A percentile compares a stretch with the other conserved stretches of the same genome.
Evolutionary conservation across 2,329 filamentous ascomycete species (phyloP).

Genomic region (Cytospora paraplurivora): DNA sequence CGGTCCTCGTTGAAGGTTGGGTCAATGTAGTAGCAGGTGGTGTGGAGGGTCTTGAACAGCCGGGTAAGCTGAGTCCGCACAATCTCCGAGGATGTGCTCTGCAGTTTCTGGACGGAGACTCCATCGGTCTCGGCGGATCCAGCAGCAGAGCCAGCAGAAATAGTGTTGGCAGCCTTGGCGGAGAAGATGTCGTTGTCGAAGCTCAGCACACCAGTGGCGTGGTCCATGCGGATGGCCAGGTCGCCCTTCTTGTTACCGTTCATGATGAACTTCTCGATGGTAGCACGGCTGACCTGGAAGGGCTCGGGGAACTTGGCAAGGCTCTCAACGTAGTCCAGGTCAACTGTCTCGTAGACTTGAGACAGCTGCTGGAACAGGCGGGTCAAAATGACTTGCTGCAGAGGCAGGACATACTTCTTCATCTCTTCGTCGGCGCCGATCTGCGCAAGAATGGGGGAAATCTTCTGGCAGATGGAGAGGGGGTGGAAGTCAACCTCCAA

Average conservation of each 20-base stretch:
- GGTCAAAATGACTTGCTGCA: slow-evolving; percentile 98
- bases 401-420: slow-evolving; percentile 92
- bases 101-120: slow-evolving; percentile 86
- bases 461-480: slow-evolving; percentile 98
- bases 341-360: slow-evolving; percentile 97
- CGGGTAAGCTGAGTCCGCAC: slow-evolving; percentile 92
- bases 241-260: slow-evolving; percentile 99
- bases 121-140: slow-evolving; percentile 86
- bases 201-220: slow-evolving; percentile 90
- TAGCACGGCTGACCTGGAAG: slow-evolving; percentile 86
- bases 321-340: slow-evolving; percentile 88
- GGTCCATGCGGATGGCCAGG: slow-evolving; percentile 91
- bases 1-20: slow-evolving; percentile 83
- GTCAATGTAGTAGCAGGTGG: slow-evolving; percentile 95
- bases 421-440: slow-evolving; percentile 94
- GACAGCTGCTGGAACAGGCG: slow-evolving; percentile 98
- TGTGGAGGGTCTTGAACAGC: slow-evolving; percentile 85
- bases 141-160: slow-evolving; percentile 78
- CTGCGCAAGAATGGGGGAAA: slow-evolving; percentile 90
- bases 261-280: slow-evolving; percentile 99
- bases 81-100: slow-evolving; percentile 97
- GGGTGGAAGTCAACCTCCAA: slow-evolving; percentile 99
- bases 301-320: slow-evolving; percentile 95
- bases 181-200: slow-evolving; percentile 99
- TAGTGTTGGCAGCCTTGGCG: slow-evolving; percentile 85